Evolutionary conservation across 2,329 filamentous ascomycete genomes (phyloP).

Genomic region (Pestalotiopsis sp.): DNA sequence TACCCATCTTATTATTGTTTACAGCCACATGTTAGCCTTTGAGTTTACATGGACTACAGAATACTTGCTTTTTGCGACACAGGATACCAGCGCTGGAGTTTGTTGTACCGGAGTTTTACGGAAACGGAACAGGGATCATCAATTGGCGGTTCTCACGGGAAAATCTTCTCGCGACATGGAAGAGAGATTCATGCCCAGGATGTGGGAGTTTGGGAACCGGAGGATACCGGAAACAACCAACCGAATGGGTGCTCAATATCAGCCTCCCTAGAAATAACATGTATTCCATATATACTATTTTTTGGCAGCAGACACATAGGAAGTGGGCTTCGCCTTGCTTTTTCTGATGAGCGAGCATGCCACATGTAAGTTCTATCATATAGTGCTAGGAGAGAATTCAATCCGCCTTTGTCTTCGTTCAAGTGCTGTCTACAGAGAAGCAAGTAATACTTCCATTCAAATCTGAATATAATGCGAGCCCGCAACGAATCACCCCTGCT

Average conservation of each 20-base stretch:
- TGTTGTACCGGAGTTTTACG: slow-evolving; percentile 23
- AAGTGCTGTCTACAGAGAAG: too few relatives aligned
- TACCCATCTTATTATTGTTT: slow-evolving; percentile 1
- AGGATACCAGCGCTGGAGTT: slow-evolving; percentile 36
- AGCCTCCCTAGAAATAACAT: neutral
- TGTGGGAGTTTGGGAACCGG: neutral
- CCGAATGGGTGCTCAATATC: neutral
- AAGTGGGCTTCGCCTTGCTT: neutral
- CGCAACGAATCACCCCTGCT: too few relatives aligned
- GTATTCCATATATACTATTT: neutral
- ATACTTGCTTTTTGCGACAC: slow-evolving; percentile 18
- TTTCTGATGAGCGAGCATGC: neutral
- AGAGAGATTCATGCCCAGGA: neutral
- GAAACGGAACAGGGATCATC: neutral
- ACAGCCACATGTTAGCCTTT: neutral
- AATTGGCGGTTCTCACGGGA: neutral
- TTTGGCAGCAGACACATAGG: neutral
- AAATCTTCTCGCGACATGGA: neutral
- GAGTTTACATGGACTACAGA: neutral
- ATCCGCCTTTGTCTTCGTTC: too few relatives aligned
- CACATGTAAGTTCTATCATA: too few relatives aligned
- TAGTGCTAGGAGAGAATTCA: too few relatives aligned
- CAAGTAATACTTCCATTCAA: too few relatives aligned
- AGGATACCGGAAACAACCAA: neutral
- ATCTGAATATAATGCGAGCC: too few relatives aligned